A percentile compares a stretch with the other conserved stretches of the same genome.
These are phyloP conservation scores for Lentinula sp. DNA, from an alignment of 768 basidiomycete species.

Conservation along the genomic window DNA sequence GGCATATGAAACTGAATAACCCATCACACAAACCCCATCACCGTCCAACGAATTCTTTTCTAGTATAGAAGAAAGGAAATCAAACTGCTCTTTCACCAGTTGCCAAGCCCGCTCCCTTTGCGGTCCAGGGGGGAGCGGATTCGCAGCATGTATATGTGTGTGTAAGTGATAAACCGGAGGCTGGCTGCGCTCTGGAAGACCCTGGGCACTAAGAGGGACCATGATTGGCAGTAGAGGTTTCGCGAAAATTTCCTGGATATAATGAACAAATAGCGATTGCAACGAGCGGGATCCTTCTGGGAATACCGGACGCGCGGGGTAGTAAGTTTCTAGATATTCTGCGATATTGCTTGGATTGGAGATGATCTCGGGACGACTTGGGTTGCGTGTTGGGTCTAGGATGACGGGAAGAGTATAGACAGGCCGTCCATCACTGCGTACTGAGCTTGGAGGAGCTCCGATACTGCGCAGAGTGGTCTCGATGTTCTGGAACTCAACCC, in stretches of 20 bases:
- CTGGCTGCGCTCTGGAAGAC: constrained; percentile 50
- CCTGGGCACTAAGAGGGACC: constrained; percentile 60
- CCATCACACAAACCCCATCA: constrained; percentile 40
- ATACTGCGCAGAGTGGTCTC: constrained; percentile 54
- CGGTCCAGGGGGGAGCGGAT: constrained; percentile 13
- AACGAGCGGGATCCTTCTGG: constrained; percentile 66
- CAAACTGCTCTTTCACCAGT: constrained; percentile 38
- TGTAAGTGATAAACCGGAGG: constrained; percentile 31
- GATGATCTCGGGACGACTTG: constrained; percentile 41
- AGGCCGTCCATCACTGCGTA: constrained; percentile 50
- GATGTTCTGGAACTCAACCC: constrained; percentile 68
- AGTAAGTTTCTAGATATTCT: constrained; percentile 64
- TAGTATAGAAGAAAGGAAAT: constrained; percentile 35
- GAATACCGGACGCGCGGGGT: constrained; percentile 65
- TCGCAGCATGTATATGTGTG: constrained; percentile 1
- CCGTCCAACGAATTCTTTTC: constrained; percentile 40
- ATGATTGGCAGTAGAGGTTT: constrained; percentile 66
- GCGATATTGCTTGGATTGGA: constrained; percentile 59
- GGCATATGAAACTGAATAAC: constrained; percentile 42
- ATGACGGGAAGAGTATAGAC: constrained; percentile 69
- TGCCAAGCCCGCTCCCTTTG: constrained; percentile 40
- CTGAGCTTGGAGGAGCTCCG: constrained; percentile 50
- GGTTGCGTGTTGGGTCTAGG: constrained; percentile 48
- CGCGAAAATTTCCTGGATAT: constrained; percentile 60
- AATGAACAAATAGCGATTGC: constrained; percentile 66